These are phyloP conservation scores for Malassezia cuniculi DNA, from an alignment of 1,284 basidiomycete species.

Conservation along the genomic window DNA sequence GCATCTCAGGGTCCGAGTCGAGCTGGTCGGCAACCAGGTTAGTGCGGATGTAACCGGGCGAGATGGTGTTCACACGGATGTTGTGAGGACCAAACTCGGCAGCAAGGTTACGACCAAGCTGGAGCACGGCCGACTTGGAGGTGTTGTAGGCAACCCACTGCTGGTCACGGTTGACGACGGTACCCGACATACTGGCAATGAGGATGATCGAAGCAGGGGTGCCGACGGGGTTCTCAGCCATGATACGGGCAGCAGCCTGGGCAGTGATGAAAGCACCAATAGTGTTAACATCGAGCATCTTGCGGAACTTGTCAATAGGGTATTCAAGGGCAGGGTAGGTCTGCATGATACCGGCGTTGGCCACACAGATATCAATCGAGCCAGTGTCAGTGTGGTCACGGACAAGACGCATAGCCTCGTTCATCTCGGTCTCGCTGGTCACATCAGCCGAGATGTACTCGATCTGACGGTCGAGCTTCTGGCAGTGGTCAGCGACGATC, in stretches of 20 bases:
- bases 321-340: conserved; percentile 57
- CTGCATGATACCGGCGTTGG: conserved; percentile 64
- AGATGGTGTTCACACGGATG: conserved; percentile 49
- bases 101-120: conserved; percentile 70
- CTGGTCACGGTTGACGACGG: conserved; percentile 61
- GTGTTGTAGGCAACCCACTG: conserved; percentile 68
- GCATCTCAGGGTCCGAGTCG: conserved; percentile 57
- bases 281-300: conserved; percentile 58
- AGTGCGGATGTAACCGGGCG: conserved; percentile 45
- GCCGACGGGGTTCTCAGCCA: conserved; percentile 55
- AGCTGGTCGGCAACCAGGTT: conserved; percentile 68
- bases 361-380: conserved; percentile 61
- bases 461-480: conserved; percentile 56
- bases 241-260: conserved; percentile 64
- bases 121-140: conserved; percentile 66
- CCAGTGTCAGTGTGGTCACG: conserved; percentile 44
- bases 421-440: conserved; percentile 52
- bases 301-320: conserved; percentile 57
- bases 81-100: conserved; percentile 61
- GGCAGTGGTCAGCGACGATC: conserved; percentile 44
- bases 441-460: conserved; percentile 45
- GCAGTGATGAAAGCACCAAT: conserved; percentile 65
- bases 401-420: conserved; percentile 41
- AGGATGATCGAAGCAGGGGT: conserved; percentile 66
- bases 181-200: conserved; percentile 74